Evolutionary conservation across 2,329 filamentous ascomycete genomes (phyloP).

Genomic region (Hirsutella thompsonii): DNA sequence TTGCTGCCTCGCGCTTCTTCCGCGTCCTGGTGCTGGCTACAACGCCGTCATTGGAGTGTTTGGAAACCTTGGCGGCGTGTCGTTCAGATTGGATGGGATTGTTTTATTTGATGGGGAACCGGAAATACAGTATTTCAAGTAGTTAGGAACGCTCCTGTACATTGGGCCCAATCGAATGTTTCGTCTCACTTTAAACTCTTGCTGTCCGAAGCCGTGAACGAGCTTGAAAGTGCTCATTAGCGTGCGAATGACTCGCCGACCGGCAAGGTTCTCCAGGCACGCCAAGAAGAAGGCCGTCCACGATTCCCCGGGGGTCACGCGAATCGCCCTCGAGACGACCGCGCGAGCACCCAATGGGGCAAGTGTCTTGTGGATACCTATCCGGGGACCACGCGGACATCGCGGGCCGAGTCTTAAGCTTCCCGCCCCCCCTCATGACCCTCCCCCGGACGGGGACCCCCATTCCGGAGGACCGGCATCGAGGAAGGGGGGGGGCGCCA

Average conservation of each 20-base stretch:
- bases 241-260: no score
- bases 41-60: slow-evolving; percentile 12
- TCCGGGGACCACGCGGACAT: no score
- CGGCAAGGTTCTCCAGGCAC: no score
- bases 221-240: no score
- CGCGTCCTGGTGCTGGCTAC: slow-evolving; percentile 10
- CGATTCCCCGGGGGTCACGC: not conserved
- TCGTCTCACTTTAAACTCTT: slow-evolving; percentile 13
- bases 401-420: no score
- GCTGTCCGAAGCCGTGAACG: not conserved
- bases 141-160: slow-evolving; percentile 30
- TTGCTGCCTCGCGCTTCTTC: not conserved
- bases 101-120: slow-evolving; percentile 5
- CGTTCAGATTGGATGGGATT: slow-evolving; percentile 8
- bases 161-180: slow-evolving; percentile 22
- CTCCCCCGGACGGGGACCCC: no score
- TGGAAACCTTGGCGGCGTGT: no score
- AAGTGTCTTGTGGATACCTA: not conserved
- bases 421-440: no score
- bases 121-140: slow-evolving; percentile 21
- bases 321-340: no score
- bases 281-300: not conserved
- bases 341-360: not conserved
- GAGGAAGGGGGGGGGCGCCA: no score
- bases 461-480: no score